phyloP scores from a whole-genome alignment of 108 stramenopile genomes.

The Conticribra weissflogii region DNA sequence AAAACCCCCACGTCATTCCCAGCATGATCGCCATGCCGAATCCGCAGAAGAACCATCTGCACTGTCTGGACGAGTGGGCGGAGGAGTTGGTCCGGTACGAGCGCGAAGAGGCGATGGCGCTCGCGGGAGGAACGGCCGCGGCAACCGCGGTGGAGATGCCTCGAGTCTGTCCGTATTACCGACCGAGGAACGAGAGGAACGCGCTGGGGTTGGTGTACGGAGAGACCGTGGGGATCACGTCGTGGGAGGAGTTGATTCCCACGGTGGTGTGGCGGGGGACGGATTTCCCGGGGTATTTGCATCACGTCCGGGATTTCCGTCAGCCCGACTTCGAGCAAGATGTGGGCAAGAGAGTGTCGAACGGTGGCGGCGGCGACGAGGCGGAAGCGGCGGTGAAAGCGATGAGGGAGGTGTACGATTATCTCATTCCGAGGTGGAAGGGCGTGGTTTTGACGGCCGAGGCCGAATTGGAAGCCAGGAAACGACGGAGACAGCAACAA shows the following conservation, averaged over 20 bases:
- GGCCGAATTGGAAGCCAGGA: conserved; percentile 34
- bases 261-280: conserved; percentile 39
- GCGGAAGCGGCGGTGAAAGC: conserved; percentile 14
- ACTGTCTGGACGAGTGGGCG: conserved; percentile 25
- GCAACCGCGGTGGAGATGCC: too few relatives aligned
- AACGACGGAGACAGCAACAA: not conserved
- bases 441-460: conserved; percentile 33
- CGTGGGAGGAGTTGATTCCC: conserved; percentile 30
- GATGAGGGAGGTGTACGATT: conserved; percentile 18
- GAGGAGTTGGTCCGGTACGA: conserved; percentile 6
- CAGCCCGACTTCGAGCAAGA: conserved; percentile 21
- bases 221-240: conserved; percentile 3
- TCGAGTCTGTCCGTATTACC: conserved; percentile 13
- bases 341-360: not conserved
- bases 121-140: not conserved
- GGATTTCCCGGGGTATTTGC: conserved; percentile 15
- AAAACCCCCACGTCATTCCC: conserved; percentile 11
- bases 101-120: not conserved
- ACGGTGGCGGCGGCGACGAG: not conserved
- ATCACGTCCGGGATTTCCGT: conserved; percentile 9
- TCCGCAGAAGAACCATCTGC: conserved; percentile 28
- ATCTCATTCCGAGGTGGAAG: conserved; percentile 31
- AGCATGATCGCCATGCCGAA: conserved; percentile 41
- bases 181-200: conserved; percentile 6
- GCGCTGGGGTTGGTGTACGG: conserved; percentile 17